Evolutionary conservation across 192 early-diverging fungal genomes (phyloP).

Genomic region (Coemansia sp.): DNA sequence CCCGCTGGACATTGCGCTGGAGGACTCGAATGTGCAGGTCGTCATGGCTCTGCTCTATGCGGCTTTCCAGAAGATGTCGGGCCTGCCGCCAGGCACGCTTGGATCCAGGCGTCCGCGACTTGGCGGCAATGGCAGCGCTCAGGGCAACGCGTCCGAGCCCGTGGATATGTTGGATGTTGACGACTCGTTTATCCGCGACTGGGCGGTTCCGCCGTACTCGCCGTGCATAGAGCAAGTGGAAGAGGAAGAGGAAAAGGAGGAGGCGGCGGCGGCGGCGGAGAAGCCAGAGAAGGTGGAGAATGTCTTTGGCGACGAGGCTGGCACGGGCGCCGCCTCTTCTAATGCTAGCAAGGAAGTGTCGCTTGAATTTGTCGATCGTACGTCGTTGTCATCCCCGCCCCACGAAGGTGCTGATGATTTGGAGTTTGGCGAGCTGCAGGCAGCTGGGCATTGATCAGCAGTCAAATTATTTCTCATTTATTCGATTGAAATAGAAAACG

Average conservation of each 20-base stretch:
- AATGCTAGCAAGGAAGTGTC: background rate
- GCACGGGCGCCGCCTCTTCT: background rate
- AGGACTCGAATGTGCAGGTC: slow-evolving; percentile 50
- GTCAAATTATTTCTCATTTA: too few relatives aligned
- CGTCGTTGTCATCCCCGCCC: background rate
- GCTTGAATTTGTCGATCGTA: slow-evolving; percentile 23
- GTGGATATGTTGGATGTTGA: slow-evolving; percentile 51
- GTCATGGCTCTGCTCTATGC: slow-evolving; percentile 59
- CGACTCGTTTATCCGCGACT: slow-evolving; percentile 52
- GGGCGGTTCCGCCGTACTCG: slow-evolving; percentile 49
- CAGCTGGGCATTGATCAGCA: background rate
- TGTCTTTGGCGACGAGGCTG: too few relatives aligned
- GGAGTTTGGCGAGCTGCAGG: slow-evolving; percentile 31
- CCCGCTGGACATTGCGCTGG: slow-evolving; percentile 58
- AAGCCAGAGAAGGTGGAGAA: too few relatives aligned
- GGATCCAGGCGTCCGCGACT: slow-evolving; percentile 18
- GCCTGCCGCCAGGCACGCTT: slow-evolving; percentile 39
- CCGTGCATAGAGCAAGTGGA: slow-evolving; percentile 12
- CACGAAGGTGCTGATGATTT: slow-evolving; percentile 15
- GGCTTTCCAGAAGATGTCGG: slow-evolving; percentile 52
- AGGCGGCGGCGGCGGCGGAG: too few relatives aligned
- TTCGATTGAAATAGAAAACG: too few relatives aligned
- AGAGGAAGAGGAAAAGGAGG: too few relatives aligned
- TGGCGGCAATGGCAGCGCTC: background rate
- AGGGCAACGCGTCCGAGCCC: slow-evolving; percentile 21